Percentiles rank a stretch among this genome's conserved stretches.
phyloP scores from a whole-genome alignment of 805 yeast genomes.

The Kregervanrija pseudodelftensis region DNA sequence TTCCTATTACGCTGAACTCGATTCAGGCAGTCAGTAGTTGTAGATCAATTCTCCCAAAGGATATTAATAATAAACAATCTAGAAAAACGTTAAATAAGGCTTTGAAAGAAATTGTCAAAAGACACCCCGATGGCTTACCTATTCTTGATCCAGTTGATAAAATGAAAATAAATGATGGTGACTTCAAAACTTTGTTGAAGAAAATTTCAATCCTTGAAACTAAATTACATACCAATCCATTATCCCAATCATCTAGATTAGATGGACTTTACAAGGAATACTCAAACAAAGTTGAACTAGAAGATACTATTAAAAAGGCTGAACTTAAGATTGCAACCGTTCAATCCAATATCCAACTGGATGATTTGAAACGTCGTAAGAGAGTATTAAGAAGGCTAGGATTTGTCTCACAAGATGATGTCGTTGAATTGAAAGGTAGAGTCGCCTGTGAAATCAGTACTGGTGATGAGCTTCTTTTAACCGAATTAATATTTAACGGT shows the following conservation, averaged over 20 bases:
- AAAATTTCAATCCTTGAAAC: conserved; percentile 80
- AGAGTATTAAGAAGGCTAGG: conserved; percentile 89
- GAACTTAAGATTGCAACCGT: conserved; percentile 71
- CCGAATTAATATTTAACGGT: conserved; percentile 94
- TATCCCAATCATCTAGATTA: conserved; percentile 54
- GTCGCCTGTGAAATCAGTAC: conserved; percentile 88
- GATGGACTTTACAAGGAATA: conserved; percentile 59
- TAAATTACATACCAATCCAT: conserved; percentile 63
- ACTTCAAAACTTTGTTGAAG: conserved; percentile 61
- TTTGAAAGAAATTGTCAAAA: conserved; percentile 67
- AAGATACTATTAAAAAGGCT: conserved; percentile 48
- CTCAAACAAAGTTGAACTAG: conserved; percentile 54
- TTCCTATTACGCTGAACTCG: conserved; percentile 80
- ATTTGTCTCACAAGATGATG: conserved; percentile 78
- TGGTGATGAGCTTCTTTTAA: conserved; percentile 77
- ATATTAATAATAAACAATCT: conserved; percentile 51
- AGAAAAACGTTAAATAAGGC: conserved; percentile 63
- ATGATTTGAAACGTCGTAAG: conserved; percentile 87
- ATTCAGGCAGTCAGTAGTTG: conserved; percentile 71
- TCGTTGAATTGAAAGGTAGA: conserved; percentile 92
- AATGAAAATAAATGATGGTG: conserved; percentile 75
- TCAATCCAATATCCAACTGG: conserved; percentile 87
- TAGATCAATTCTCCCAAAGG: conserved; percentile 73
- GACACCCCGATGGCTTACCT: conserved; percentile 91
- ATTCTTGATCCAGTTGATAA: conserved; percentile 81